A percentile compares a stretch with the other conserved stretches of the same genome.
Conservation (phyloP, 768 basidiomycete genomes). For the Collybia sordida region DNA sequence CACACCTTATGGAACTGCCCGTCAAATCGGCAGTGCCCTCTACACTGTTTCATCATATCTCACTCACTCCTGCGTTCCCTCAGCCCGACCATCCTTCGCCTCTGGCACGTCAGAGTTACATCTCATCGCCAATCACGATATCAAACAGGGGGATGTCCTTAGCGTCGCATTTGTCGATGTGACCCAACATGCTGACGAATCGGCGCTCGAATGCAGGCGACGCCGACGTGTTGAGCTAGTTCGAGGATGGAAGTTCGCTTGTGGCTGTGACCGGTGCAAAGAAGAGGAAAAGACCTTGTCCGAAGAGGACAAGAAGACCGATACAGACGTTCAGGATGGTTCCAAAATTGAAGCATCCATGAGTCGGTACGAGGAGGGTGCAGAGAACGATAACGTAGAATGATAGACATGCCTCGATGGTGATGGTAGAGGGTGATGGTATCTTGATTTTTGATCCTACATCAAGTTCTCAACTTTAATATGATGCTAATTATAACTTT, state of each 20-base stretch:
- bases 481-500: no score
- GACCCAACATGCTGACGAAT: conserved; percentile 52
- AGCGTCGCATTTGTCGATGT: conserved; percentile 78
- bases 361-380: conserved; percentile 20
- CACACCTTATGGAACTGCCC: conserved; percentile 72
- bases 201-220: conserved; percentile 51
- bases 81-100: conserved; percentile 62
- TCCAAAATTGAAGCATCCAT: conserved; percentile 43
- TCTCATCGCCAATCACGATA: conserved; percentile 61
- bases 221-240: conserved; percentile 73
- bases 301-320: conserved; percentile 28
- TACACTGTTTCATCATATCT: conserved; percentile 80
- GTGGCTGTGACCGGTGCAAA: conserved; percentile 64
- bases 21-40: conserved; percentile 74
- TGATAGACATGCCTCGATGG: not conserved
- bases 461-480: no score
- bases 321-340: conserved; percentile 43
- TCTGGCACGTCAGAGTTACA: conserved; percentile 68
- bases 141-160: conserved; percentile 77
- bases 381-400: conserved; percentile 14
- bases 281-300: conserved; percentile 47
- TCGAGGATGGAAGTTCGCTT: conserved; percentile 82
- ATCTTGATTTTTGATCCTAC: no score
- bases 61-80: conserved; percentile 73
- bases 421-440: no score